A percentile compares a stretch with the other conserved stretches of the same genome.
Evolutionary conservation across 2,329 filamentous ascomycete genomes (phyloP).

Genomic region (Biscogniauxia marginata): DNA sequence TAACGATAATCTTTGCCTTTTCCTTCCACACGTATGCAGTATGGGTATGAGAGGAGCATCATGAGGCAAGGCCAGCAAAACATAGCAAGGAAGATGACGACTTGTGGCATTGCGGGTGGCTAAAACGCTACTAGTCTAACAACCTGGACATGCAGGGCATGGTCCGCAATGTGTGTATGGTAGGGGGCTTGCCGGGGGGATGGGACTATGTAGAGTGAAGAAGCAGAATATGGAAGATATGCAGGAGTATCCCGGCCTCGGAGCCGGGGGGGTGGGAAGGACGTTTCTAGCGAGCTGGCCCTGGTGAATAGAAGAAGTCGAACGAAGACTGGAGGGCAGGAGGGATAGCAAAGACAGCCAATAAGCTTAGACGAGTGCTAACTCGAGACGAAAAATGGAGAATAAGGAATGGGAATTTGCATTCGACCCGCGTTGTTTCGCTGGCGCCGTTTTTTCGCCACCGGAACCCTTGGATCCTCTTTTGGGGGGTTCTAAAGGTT

Average conservation of each 20-base stretch:
- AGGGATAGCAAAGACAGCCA: constrained; percentile 18
- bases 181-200: constrained; percentile 17
- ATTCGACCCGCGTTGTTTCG: constrained; percentile 25
- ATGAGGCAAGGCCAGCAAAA: constrained; percentile 30
- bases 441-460: constrained; percentile 31
- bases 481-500: constrained; percentile 28
- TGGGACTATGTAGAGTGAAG: constrained; percentile 12
- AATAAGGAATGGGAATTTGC: constrained; percentile 28
- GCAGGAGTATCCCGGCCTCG: constrained; percentile 25
- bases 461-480: constrained; percentile 29
- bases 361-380: constrained; percentile 22
- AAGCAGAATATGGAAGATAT: constrained; percentile 20
- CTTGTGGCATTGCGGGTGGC: constrained; percentile 29
- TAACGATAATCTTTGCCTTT: constrained; percentile 35
- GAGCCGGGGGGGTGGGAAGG: constrained; percentile 17
- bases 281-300: constrained; percentile 18
- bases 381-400: constrained; percentile 29
- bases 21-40: constrained; percentile 28
- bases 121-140: constrained; percentile 24
- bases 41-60: constrained; percentile 30
- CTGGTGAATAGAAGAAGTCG: constrained; percentile 16
- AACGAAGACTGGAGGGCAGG: constrained; percentile 22
- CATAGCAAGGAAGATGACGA: constrained; percentile 32
- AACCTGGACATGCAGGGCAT: constrained; percentile 11
- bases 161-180: constrained; percentile 24